Conservation (phyloP, 139 green algal genomes). For the Volvox reticuliferus region DNA sequence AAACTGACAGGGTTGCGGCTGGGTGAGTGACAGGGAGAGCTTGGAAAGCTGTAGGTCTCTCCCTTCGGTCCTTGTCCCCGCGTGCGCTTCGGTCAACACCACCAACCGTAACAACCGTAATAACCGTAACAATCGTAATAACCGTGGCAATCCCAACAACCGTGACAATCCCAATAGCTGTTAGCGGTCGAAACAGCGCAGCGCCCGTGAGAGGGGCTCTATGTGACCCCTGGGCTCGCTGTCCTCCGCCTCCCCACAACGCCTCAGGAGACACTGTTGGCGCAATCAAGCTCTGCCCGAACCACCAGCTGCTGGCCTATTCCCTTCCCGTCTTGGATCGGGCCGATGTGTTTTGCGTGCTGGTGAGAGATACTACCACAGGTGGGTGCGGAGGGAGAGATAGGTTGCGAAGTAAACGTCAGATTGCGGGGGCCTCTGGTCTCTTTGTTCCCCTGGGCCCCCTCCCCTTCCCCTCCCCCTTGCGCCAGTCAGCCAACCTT, state of each 20-base stretch:
- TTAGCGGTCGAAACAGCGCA: too few species aligned
- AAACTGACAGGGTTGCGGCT: not conserved
- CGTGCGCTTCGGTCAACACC: too few species aligned
- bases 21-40: not conserved
- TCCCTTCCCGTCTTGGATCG: conserved; percentile 12
- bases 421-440: not conserved
- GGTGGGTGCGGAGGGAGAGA: conserved; percentile 2
- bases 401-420: too few species aligned
- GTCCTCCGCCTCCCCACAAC: not conserved
- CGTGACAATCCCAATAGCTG: too few species aligned
- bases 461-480: not conserved
- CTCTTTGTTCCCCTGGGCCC: not conserved
- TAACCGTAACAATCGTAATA: not conserved
- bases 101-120: not conserved
- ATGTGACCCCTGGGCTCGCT: not conserved
- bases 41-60: not conserved
- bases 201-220: too few species aligned
- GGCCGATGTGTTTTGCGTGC: conserved; percentile 19
- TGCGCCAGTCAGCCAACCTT: too few species aligned
- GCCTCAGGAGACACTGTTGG: not conserved
- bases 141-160: too few species aligned
- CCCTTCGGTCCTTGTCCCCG: not conserved
- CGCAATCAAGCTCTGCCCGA: conserved; percentile 53
- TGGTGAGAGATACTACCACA: conserved; percentile 47
- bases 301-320: conserved; percentile 59